Evolutionary conservation across 2,329 filamentous ascomycete genomes (phyloP).

Genomic region (Ascochyta rabiei): DNA sequence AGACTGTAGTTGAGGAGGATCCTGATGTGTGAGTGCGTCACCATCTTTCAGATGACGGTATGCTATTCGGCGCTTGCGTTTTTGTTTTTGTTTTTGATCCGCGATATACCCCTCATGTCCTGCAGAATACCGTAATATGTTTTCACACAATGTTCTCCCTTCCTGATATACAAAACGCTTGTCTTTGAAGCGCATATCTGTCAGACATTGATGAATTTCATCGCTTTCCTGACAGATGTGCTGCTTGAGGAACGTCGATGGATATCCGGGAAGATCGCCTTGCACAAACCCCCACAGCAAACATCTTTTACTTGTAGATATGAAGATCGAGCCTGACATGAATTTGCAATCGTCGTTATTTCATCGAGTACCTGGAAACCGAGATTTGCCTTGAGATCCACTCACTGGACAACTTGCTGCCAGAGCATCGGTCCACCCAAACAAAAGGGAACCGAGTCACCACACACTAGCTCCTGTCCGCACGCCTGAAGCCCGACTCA

Average conservation of each 20-base stretch:
- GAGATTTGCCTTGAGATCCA: too few species aligned
- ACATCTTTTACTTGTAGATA: not conserved
- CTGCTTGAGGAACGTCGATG: too few species aligned
- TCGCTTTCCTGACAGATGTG: too few species aligned
- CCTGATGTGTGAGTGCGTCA: constrained; percentile 33
- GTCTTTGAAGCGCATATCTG: too few species aligned
- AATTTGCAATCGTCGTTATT: not conserved
- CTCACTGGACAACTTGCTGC: too few species aligned
- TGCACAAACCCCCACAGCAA: not conserved
- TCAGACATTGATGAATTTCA: too few species aligned
- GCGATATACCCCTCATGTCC: constrained; percentile 27
- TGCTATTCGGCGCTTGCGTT: constrained; percentile 6
- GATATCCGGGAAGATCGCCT: too few species aligned
- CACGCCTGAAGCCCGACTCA: constrained; percentile 2
- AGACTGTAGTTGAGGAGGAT: constrained; percentile 26
- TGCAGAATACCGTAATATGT: not conserved
- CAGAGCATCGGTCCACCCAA: not conserved
- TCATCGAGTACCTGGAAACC: too few species aligned
- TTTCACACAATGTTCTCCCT: not conserved
- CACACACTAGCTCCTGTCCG: not conserved
- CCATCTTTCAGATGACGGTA: too few species aligned
- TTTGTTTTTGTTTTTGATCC: constrained; percentile 20
- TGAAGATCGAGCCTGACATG: not conserved
- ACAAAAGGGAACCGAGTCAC: not conserved
- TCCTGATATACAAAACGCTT: not conserved